Evolutionary conservation across 441 rosid species (phyloP), one percentile per base, ranked within the genome.

Genomic region (Viola pubescens): DNA sequence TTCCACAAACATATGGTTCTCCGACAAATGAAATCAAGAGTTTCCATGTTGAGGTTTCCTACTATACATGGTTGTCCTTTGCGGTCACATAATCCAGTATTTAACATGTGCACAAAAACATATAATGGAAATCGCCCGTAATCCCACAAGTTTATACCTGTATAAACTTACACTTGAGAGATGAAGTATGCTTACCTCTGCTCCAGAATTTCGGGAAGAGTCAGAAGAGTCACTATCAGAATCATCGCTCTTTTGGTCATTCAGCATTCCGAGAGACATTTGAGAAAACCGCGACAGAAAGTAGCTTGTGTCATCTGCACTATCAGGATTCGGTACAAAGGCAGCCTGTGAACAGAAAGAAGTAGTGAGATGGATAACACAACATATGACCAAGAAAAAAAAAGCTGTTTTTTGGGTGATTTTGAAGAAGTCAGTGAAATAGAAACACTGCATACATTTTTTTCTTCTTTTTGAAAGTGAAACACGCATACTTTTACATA

Each of bases 291-390:
- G 81, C 53, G 92, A 78, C 54, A 83, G 75, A 66, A 88, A 88
- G 66, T 88, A 88, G 77, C 96, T 83, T 8, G 96, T 83, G 82
- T 88, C 96, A 63, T 75, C 83, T 51, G 73, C 78, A 72, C 76
- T 65, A 54, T 85, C 88, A 26, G 85, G 84, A 46, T 72, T 76
- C 0, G 96, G 95, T 49, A 88, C 85, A 81, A 85, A 88, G 44
- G 83, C 88, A 70, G 95, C 92, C 95, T 88, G 47, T 60, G 61
- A 16, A 68, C 58, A 62, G 16, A 65, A 60, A 43, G 5, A 54
- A 48, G 42, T 48, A 4, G 14, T 37, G 44, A 8, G 4, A n/a
- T 48, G 7, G 14, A 48, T 3, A 48, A 12, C 51, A 48, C 16
- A 26, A 26, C 3, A 26, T 0, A 26, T 26, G 34, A 26, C 2